A percentile compares a stretch with the other conserved stretches of the same genome.
phyloP scores from a whole-genome alignment of 139 green algal genomes.

The Desmodesmus armatus region DNA sequence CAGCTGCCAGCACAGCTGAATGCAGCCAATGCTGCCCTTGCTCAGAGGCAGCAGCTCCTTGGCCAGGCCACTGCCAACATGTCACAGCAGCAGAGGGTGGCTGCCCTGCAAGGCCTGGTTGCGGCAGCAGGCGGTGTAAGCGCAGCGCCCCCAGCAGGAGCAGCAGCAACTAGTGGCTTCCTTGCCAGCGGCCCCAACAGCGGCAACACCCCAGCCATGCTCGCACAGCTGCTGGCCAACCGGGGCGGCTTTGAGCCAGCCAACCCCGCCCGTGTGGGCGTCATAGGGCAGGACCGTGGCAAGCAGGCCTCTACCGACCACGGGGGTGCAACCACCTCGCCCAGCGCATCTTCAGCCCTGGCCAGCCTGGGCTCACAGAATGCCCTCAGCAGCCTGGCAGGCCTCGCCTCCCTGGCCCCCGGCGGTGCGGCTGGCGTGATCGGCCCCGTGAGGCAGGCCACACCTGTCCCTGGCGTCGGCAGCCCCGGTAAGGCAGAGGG shows the following conservation, averaged over 20 bases:
- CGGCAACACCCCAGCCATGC: conserved; percentile 13
- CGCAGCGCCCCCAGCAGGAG: neutral
- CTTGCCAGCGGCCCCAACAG: too few species aligned
- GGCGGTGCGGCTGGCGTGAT: neutral
- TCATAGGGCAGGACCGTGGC: conserved; percentile 44
- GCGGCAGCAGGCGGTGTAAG: neutral
- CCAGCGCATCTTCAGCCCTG: neutral
- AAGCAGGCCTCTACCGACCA: conserved; percentile 43
- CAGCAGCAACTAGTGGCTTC: too few species aligned
- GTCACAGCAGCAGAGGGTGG: conserved; percentile 19
- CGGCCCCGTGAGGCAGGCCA: conserved; percentile 13
- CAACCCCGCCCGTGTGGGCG: conserved; percentile 41
- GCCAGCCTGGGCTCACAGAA: neutral
- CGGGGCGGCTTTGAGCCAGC: conserved; percentile 24
- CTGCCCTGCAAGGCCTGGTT: conserved; percentile 7
- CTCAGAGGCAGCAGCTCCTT: conserved; percentile 30
- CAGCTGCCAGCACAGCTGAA: conserved; percentile 27
- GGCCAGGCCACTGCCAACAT: conserved; percentile 10
- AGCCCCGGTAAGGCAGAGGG: neutral
- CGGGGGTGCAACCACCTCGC: neutral
- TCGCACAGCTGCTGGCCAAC: conserved; percentile 15
- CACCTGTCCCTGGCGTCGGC: neutral
- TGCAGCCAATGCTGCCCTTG: conserved; percentile 20
- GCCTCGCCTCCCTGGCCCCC: neutral
- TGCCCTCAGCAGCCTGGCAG: neutral